A percentile compares a stretch with the other conserved stretches of the same genome.
Evolutionary conservation across 345 rosid species (phyloP).

Genomic region (Boechera divaricarpa): DNA sequence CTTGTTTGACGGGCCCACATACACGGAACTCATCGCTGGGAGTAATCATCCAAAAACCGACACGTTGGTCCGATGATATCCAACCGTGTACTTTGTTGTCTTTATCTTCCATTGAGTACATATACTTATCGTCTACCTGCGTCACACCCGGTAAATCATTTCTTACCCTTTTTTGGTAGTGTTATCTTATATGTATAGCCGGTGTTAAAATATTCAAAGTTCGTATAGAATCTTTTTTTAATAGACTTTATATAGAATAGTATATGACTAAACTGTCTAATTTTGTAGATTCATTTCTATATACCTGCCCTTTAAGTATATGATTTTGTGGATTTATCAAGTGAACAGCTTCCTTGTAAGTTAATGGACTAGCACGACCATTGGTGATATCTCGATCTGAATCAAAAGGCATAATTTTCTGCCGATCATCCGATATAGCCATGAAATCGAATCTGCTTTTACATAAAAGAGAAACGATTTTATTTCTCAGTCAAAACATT

Average conservation of each 20-base stretch:
- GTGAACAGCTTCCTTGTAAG: constrained; percentile 84
- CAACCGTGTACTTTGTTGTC: constrained; percentile 82
- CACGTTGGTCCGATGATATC: constrained; percentile 56
- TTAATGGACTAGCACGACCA: constrained; percentile 49
- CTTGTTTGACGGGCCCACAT: constrained; percentile 85
- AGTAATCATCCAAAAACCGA: constrained; percentile 93
- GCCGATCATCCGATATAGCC: constrained; percentile 75
- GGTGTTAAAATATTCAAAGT: neutral
- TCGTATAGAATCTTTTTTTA: neutral
- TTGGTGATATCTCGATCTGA: constrained; percentile 46
- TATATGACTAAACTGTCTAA: neutral
- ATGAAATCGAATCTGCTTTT: constrained; percentile 44
- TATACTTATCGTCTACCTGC: constrained; percentile 95
- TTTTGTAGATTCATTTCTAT: neutral
- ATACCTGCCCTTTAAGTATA: constrained; percentile 70
- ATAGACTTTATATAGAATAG: neutral
- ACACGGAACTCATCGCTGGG: constrained; percentile 70
- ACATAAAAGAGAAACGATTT: neutral
- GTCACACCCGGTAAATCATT: neutral
- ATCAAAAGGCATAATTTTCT: constrained; percentile 64
- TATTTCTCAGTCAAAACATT: neutral
- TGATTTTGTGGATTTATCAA: constrained; percentile 61
- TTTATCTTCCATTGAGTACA: constrained; percentile 63
- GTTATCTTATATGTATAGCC: too few species aligned
- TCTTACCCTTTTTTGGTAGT: neutral